Base-by-base conservation (phyloP, 1,284 basidiomycete genomes). In the Xanthoconium separans region DNA sequence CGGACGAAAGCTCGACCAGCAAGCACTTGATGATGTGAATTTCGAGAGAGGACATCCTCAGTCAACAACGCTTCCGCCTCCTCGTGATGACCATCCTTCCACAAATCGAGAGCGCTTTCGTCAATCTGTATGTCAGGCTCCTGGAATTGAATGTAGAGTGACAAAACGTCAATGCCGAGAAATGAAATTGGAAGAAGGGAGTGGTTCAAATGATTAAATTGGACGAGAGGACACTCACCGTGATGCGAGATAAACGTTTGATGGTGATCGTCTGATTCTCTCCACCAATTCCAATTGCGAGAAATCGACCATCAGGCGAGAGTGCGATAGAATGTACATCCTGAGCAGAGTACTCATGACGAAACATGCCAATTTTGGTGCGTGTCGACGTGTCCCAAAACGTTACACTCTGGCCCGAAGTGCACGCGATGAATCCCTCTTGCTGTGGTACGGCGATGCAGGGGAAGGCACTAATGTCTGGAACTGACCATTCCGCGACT, bases 1-100 rank as follows among this genome's bases (percentile, higher is more conserved):
- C 29, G 29, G 1, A 58, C 27, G 20, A 58, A 29, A 12, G 51
- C 44, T n/a, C 56, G 44, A 24, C 39, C 34, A 2, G 51, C 51
- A 1, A 58, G 42, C 15, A 31, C 22, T 16, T 50, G 20, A 22
- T 43, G 24, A 27, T 43, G 24, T 29, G 41, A 15, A n/a, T 43
- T 43, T 16, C 24, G 8, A 43, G 41, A 43, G 16, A 27, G 13
- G 13, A 9, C 22, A 9, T 22, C 12, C 15, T 41, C 18, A 22
- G 39, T 41, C 39, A 41, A 41, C 12, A 41, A 8, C 12, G 12
- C 20, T 22, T 41, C 20, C 1, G 39, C 20, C 3, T 22, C 6
- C 12, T 22, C 13, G 7, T 22, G 39, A 15, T 41, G 39, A 22
- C 20, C 20, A 13, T 41, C 7, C 9, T 29, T 11, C 41, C 41